Evolutionary conservation across 73 alveolate species (phyloP).

Genomic region (Paraurostyla sp.): DNA sequence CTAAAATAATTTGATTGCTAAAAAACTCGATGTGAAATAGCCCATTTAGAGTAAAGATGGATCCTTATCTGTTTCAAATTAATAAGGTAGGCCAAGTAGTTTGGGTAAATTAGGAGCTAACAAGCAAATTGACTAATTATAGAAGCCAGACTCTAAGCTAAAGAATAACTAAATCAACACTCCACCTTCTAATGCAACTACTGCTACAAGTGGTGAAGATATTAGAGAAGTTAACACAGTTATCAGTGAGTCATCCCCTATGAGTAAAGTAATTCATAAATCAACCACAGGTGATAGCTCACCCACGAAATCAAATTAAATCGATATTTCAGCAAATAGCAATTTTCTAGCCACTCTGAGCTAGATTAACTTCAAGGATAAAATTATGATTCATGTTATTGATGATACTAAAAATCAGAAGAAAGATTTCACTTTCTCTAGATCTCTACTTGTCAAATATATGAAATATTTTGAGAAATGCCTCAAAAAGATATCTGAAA

Average conservation of each 20-base stretch:
- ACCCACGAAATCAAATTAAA: too few species aligned
- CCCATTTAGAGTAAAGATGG: slow-evolving; percentile 8
- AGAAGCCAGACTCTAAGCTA: neutral
- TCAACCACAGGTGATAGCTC: neutral
- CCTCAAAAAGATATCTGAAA: slow-evolving; percentile 56
- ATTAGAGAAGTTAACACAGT: neutral
- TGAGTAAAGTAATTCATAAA: neutral
- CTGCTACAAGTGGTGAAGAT: slow-evolving; percentile 9
- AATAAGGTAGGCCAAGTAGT: slow-evolving; percentile 12
- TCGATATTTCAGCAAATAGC: neutral
- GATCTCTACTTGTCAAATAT: slow-evolving; percentile 68
- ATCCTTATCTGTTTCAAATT: neutral
- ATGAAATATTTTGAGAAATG: slow-evolving; percentile 80
- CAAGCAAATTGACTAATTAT: neutral
- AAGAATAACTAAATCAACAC: neutral
- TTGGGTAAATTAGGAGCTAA: neutral
- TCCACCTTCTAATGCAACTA: slow-evolving; percentile 32
- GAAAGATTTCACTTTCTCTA: slow-evolving; percentile 71
- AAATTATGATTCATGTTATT: slow-evolving; percentile 79
- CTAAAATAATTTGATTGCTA: slow-evolving; percentile 25
- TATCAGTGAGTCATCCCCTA: neutral
- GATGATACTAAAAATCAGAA: slow-evolving; percentile 75
- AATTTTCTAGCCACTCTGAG: neutral
- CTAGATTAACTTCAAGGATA: slow-evolving; percentile 34
- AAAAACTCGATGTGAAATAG: slow-evolving; percentile 19